Conservation (phyloP, 1,284 basidiomycete species). For the Naganishia liquefaciens region DNA sequence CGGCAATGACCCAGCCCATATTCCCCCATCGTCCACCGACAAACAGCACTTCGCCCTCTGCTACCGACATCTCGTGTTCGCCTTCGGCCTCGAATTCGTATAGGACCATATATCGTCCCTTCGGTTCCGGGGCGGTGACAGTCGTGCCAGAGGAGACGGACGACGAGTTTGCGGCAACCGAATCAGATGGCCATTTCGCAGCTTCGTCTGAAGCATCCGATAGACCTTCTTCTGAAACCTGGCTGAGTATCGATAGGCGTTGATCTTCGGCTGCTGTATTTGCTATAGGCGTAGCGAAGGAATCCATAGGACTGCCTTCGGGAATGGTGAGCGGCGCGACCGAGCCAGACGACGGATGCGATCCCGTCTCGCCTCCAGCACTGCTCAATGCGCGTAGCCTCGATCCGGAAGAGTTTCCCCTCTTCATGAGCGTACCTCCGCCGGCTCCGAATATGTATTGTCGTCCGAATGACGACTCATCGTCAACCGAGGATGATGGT, state of each 20-base stretch:
- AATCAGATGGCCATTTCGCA: conserved; percentile 15
- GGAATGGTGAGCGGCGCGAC: conserved; percentile 1
- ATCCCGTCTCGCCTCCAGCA: neutral
- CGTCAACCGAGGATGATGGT: conserved; percentile 11
- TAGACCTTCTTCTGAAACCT: conserved; percentile 22
- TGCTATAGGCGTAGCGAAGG: conserved; percentile 1
- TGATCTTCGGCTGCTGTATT: neutral
- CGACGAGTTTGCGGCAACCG: neutral
- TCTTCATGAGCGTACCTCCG: neutral
- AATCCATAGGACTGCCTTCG: neutral
- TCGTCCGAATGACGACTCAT: conserved; percentile 4
- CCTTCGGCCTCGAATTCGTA: conserved; percentile 49
- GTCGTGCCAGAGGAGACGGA: conserved; percentile 3
- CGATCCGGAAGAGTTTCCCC: conserved; percentile 1
- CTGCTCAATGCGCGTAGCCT: conserved; percentile 1
- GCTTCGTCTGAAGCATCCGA: conserved; percentile 23
- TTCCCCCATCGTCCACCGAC: conserved; percentile 48
- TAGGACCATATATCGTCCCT: conserved; percentile 46
- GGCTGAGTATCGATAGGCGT: conserved; percentile 20
- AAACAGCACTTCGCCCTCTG: conserved; percentile 47
- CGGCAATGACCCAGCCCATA: conserved; percentile 52
- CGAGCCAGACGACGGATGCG: neutral
- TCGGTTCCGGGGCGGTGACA: conserved; percentile 38
- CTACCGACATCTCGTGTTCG: conserved; percentile 48
- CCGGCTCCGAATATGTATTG: conserved; percentile 6